Conservation (phyloP, 768 basidiomycete species). For the Fistulinella prunicolor region DNA sequence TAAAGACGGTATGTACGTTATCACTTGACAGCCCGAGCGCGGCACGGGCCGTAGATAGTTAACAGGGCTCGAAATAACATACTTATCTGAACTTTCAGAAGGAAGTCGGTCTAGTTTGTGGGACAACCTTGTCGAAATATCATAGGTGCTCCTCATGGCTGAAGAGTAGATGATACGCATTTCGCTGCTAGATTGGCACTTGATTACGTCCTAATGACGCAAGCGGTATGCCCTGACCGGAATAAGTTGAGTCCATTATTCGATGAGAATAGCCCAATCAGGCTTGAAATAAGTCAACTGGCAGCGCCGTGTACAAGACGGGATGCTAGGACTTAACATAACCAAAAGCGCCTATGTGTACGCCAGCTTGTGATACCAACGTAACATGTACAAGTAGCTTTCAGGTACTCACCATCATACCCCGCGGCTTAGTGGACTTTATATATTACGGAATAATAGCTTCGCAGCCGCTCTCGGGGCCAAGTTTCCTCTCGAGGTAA, state of each 20-base stretch:
- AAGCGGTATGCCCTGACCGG: not conserved
- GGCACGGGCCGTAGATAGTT: too few species aligned
- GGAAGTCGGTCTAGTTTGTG: not conserved
- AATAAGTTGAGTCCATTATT: not conserved
- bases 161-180: not conserved
- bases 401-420: conserved; percentile 5
- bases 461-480: conserved; percentile 4
- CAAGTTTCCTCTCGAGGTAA: not conserved
- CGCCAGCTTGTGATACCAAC: not conserved
- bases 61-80: too few species aligned
- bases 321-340: not conserved
- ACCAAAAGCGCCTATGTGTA: not conserved
- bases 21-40: not conserved
- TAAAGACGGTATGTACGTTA: not conserved
- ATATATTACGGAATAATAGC: conserved; percentile 3
- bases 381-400: conserved; percentile 5
- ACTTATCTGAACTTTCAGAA: too few species aligned
- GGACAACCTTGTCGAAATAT: too few species aligned
- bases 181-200: not conserved
- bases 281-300: conserved; percentile 1
- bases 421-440: conserved; percentile 1
- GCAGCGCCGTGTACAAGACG: not conserved
- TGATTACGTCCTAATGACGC: conserved; percentile 8
- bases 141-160: too few species aligned
- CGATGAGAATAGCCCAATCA: not conserved